Conservation (phyloP, 257 asterid species). For the Penstemon barbatus region DNA sequence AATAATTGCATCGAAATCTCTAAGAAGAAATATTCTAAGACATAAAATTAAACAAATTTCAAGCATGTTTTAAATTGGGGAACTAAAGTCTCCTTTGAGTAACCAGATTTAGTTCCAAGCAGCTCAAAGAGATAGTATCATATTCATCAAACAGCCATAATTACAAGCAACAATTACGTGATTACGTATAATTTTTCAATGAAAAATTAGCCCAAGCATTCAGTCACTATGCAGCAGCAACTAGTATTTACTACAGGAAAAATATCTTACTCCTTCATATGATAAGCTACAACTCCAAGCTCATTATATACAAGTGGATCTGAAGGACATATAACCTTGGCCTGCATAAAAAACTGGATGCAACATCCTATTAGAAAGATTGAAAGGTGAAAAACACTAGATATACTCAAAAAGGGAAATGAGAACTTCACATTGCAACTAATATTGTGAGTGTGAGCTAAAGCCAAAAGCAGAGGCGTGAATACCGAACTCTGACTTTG, state of each 20-base stretch:
- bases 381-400: slow-evolving; percentile 23
- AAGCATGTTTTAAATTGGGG: no score
- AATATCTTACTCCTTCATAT: slow-evolving; percentile 91
- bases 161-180: neutral
- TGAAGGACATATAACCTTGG: slow-evolving; percentile 75
- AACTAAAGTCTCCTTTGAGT: no score
- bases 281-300: slow-evolving; percentile 96
- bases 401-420: slow-evolving; percentile 13
- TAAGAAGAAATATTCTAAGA: no score
- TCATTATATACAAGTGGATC: slow-evolving; percentile 98
- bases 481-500: slow-evolving; percentile 8
- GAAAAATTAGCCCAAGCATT: neutral
- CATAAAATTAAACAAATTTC: no score
- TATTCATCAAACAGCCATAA: no score
- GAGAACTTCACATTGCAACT: slow-evolving; percentile 21
- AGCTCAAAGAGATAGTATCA: no score
- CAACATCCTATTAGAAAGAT: slow-evolving; percentile 32
- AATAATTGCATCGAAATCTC: no score
- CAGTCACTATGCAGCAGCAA: neutral
- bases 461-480: slow-evolving; percentile 19
- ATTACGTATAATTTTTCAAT: neutral
- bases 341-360: slow-evolving; percentile 95
- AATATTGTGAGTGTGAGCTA: slow-evolving; percentile 5
- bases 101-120: no score
- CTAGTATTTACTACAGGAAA: slow-evolving; percentile 21